Conservation (phyloP, 345 rosid species). For the Euphorbia tirucalli region DNA sequence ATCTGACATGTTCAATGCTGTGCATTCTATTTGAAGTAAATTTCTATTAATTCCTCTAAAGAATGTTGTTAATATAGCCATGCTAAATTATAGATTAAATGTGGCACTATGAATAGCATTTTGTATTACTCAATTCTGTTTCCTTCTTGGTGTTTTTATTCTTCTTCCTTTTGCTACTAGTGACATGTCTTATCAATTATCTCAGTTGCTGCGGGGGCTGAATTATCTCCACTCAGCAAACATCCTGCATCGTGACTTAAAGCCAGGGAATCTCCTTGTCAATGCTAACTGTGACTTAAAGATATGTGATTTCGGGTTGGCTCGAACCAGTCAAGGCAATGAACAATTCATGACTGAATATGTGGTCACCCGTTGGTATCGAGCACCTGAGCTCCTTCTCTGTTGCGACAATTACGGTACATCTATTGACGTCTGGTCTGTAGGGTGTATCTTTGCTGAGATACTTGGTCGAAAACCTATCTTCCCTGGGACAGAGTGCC, state of each 20-base stretch:
- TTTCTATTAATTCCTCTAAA: background rate
- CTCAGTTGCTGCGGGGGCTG: constrained; percentile 72
- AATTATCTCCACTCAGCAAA: constrained; percentile 84
- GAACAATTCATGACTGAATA: constrained; percentile 35
- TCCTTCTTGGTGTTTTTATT: background rate
- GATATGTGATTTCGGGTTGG: constrained; percentile 82
- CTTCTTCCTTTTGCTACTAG: background rate
- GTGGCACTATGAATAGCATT: background rate
- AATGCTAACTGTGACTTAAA: constrained; percentile 81
- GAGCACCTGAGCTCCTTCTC: constrained; percentile 41
- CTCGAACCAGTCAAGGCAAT: constrained; percentile 67
- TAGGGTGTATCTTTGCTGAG: constrained; percentile 40
- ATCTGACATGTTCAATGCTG: background rate
- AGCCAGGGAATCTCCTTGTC: constrained; percentile 86
- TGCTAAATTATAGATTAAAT: background rate
- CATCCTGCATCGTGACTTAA: constrained; percentile 84
- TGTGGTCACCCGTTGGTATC: constrained; percentile 42
- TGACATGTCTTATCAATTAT: constrained; percentile 6
- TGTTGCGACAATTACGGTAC: constrained; percentile 30
- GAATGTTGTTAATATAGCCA: background rate
- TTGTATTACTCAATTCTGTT: background rate
- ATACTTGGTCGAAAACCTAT: constrained; percentile 36
- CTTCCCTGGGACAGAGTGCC: constrained; percentile 37
- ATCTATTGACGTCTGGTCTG: constrained; percentile 41
- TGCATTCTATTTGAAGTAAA: background rate